Conservation (phyloP, 108 stramenopile species). For the Nitzschia sp. region DNA sequence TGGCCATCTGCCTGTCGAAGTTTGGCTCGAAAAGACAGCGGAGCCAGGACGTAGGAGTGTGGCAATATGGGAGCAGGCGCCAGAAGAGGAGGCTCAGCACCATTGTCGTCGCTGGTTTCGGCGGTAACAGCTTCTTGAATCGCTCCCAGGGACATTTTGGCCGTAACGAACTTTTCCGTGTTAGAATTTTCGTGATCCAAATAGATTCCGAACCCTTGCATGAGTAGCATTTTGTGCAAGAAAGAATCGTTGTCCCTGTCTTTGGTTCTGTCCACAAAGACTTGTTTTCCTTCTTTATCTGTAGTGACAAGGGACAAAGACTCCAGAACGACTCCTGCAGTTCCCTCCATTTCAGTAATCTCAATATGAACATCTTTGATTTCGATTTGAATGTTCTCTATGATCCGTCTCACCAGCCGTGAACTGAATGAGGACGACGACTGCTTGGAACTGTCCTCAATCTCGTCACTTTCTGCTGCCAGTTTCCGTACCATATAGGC, state of each 20-base stretch:
- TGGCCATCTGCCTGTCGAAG: slow-evolving; percentile 72
- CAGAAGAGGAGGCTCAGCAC: no score
- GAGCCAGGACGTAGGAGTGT: slow-evolving; percentile 64
- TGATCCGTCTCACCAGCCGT: slow-evolving; percentile 71
- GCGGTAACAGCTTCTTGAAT: background rate
- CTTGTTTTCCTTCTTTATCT: slow-evolving; percentile 55
- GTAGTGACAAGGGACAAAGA: slow-evolving; percentile 73
- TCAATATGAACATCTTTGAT: slow-evolving; percentile 72
- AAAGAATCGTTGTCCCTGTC: slow-evolving; percentile 48
- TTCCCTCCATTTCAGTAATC: slow-evolving; percentile 44
- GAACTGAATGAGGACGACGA: slow-evolving; percentile 51
- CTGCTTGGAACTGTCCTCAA: slow-evolving; percentile 3
- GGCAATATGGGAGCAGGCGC: background rate
- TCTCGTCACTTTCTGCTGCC: slow-evolving; percentile 24
- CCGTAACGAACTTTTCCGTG: slow-evolving; percentile 9
- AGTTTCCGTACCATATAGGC: slow-evolving; percentile 54
- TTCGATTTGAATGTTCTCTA: slow-evolving; percentile 86
- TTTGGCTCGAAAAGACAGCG: slow-evolving; percentile 74
- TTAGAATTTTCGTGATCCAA: slow-evolving; percentile 41
- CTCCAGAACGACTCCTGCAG: slow-evolving; percentile 65
- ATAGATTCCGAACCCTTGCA: slow-evolving; percentile 75
- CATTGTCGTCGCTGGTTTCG: background rate
- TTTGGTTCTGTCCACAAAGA: slow-evolving; percentile 73
- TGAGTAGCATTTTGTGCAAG: slow-evolving; percentile 65
- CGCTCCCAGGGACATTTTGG: slow-evolving; percentile 22